phyloP scores from a whole-genome alignment of 75 land plant species.

The Sequoiadendron giganteum region DNA sequence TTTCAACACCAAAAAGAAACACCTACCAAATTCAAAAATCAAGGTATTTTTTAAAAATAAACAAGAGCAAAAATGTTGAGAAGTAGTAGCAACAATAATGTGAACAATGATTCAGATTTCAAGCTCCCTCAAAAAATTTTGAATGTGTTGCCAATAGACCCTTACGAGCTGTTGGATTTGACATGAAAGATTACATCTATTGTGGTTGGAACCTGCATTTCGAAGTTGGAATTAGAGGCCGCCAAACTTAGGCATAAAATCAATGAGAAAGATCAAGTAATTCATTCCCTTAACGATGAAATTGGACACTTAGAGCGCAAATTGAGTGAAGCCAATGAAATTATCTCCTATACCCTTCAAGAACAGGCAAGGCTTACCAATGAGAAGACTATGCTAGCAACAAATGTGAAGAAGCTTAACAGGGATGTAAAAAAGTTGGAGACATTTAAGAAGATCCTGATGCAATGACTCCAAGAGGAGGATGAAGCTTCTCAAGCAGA shows the following conservation, averaged over 20 bases:
- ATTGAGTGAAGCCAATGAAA: conserved; percentile 47
- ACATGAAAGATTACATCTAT: conserved; percentile 92
- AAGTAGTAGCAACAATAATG: no score
- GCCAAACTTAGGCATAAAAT: conserved; percentile 45
- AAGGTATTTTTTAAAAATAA: neutral
- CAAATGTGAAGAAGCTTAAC: no score
- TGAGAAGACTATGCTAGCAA: no score
- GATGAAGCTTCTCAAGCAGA: no score
- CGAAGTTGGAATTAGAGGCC: conserved; percentile 67
- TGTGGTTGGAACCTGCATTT: conserved; percentile 71
- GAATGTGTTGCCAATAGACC: conserved; percentile 72
- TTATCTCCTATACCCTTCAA: conserved; percentile 43
- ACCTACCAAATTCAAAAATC: neutral
- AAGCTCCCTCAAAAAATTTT: conserved; percentile 66
- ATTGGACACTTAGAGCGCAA: conserved; percentile 50
- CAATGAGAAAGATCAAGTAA: conserved; percentile 55
- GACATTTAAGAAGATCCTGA: no score
- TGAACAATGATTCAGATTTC: conserved; percentile 26
- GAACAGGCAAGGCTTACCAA: conserved; percentile 41
- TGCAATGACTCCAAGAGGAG: no score
- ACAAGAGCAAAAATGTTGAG: neutral
- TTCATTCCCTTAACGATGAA: conserved; percentile 51
- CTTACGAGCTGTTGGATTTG: conserved; percentile 93
- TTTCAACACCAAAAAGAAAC: neutral
- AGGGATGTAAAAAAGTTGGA: no score